These are phyloP conservation scores for Auxenochlorella pyrenoidosa DNA, from an alignment of 139 green algal genomes.

Conservation along the genomic window DNA sequence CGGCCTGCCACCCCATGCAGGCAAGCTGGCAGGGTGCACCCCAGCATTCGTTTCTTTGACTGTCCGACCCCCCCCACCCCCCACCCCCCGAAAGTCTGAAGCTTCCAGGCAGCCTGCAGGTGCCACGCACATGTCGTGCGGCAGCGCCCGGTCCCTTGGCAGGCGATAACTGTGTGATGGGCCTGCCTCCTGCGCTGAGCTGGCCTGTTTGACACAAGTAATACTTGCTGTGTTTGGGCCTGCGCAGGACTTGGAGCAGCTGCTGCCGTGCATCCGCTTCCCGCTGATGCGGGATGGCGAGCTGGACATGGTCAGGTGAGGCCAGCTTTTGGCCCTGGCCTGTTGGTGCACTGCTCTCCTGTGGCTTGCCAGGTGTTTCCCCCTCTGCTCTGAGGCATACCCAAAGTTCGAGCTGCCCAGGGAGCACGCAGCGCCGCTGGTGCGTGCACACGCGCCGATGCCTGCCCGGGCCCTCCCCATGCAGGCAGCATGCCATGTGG, in stretches of 20 bases:
- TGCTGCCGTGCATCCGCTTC: conserved; percentile 74
- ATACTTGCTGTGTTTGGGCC: not conserved
- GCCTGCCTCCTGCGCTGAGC: not conserved
- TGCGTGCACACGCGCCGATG: not conserved
- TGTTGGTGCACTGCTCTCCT: no score
- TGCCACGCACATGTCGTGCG: not conserved
- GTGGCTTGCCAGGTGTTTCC: not conserved
- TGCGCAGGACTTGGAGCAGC: conserved; percentile 45
- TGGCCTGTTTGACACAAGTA: no score
- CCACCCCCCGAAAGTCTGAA: no score
- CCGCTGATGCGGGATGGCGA: conserved; percentile 66
- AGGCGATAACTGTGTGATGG: no score
- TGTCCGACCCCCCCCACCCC: no score
- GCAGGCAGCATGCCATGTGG: conserved; percentile 42
- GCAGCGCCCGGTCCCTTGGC: not conserved
- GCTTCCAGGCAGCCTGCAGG: not conserved
- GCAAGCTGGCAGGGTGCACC: not conserved
- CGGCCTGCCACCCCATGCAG: conserved; percentile 30
- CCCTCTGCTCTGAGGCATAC: no score
- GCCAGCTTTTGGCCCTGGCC: no score
- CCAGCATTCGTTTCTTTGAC: no score
- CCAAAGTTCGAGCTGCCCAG: no score
- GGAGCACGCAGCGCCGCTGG: no score
- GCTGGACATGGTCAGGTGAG: conserved; percentile 43
- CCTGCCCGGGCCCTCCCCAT: not conserved